Evolutionary conservation across 2,329 filamentous ascomycete genomes (phyloP).

Genomic region (Fusarium robinianum): DNA sequence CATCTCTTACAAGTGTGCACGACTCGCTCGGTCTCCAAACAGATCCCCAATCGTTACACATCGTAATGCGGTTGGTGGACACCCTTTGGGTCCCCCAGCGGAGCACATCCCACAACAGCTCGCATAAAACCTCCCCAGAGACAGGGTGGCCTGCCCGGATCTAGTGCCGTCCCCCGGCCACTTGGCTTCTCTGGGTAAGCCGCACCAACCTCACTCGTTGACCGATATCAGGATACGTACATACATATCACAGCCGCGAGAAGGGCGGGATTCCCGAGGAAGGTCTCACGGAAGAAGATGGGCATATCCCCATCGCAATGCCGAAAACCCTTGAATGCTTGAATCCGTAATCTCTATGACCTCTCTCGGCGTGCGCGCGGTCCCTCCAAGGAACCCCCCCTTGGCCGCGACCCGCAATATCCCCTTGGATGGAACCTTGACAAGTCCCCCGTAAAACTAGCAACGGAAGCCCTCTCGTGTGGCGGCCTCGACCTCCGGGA

Average conservation of each 20-base stretch:
- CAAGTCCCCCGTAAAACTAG: background rate
- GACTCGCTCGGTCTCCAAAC: conserved; percentile 2
- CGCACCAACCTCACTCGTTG: conserved; percentile 12
- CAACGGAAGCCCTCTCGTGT: background rate
- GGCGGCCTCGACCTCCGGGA: conserved; percentile 3
- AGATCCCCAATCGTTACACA: conserved; percentile 19
- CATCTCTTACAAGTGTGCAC: conserved; percentile 16
- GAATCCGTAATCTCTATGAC: background rate
- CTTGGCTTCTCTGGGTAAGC: conserved; percentile 16
- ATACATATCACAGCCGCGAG: too few species aligned
- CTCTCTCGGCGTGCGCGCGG: conserved; percentile 1
- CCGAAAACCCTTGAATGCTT: background rate
- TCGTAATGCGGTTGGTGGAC: conserved; percentile 18
- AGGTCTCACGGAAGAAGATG: too few species aligned
- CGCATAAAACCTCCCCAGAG: conserved; percentile 15
- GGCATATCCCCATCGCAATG: too few species aligned
- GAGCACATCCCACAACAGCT: conserved; percentile 20
- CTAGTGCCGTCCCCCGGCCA: conserved; percentile 32
- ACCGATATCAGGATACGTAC: background rate
- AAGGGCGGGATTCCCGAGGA: too few species aligned
- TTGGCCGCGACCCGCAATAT: too few species aligned
- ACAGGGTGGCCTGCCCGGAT: conserved; percentile 17
- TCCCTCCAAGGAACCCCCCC: background rate
- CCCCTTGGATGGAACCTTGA: too few species aligned
- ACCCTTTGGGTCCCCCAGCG: conserved; percentile 11